These are phyloP conservation scores for Huntiella abstrusa DNA, from an alignment of 2,329 filamentous ascomycete species.

Conservation along the genomic window DNA sequence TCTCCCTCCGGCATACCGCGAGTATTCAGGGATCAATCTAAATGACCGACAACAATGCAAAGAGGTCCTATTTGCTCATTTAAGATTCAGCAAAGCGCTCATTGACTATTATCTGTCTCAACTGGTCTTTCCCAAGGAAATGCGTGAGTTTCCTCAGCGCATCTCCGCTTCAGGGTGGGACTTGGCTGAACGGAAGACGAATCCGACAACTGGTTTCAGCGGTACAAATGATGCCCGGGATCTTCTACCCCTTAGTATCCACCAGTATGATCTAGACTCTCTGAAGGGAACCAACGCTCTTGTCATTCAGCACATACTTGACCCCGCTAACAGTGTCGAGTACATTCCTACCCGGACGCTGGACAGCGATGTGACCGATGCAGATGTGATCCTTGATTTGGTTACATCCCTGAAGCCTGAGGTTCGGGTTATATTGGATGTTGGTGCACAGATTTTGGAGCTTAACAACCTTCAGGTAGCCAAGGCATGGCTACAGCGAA, in stretches of 20 bases:
- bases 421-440: conserved; percentile 46
- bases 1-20: conserved; percentile 21
- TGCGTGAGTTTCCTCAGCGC: conserved; percentile 44
- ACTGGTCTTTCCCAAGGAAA: conserved; percentile 41
- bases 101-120: conserved; percentile 45
- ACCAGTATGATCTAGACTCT: conserved; percentile 32
- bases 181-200: conserved; percentile 26
- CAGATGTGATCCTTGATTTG: conserved; percentile 25
- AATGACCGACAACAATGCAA: conserved; percentile 31
- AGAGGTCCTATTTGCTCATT: conserved; percentile 28
- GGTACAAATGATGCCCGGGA: conserved; percentile 46
- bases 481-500: conserved; percentile 28
- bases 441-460: conserved; percentile 52
- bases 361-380: conserved; percentile 15
- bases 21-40: conserved; percentile 36
- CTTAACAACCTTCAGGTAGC: conserved; percentile 37
- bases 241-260: conserved; percentile 36
- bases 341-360: conserved; percentile 14
- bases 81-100: conserved; percentile 31
- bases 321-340: conserved; percentile 27
- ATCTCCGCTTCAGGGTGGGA: conserved; percentile 52
- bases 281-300: conserved; percentile 49
- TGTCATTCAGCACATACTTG: conserved; percentile 42
- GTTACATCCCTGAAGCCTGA: conserved; percentile 22
- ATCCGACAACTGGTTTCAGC: conserved; percentile 46